Conservation (phyloP, 2,329 filamentous ascomycete species). For the Fusarium sp. region DNA sequence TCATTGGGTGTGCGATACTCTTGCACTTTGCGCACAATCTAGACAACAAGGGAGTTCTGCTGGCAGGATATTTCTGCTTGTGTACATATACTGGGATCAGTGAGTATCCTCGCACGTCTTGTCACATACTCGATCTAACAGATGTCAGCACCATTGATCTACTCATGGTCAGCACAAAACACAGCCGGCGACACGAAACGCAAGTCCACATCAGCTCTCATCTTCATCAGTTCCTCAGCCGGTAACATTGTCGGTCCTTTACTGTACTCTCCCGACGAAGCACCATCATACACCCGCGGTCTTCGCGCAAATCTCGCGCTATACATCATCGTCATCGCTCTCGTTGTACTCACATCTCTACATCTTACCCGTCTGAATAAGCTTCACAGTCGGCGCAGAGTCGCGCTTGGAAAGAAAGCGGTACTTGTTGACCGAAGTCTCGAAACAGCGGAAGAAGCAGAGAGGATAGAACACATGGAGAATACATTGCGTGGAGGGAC, state of each 20-base stretch:
- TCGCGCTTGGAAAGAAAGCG: slow-evolving; percentile 70
- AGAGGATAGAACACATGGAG: slow-evolving; percentile 53
- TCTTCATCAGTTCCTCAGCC: slow-evolving; percentile 74
- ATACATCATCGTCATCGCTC: slow-evolving; percentile 69
- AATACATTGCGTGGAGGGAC: slow-evolving; percentile 35
- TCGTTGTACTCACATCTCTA: slow-evolving; percentile 59
- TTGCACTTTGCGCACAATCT: slow-evolving; percentile 62
- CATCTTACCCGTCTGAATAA: slow-evolving; percentile 68
- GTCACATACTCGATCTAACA: slow-evolving; percentile 31
- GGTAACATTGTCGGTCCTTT: slow-evolving; percentile 77
- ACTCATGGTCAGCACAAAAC: slow-evolving; percentile 72
- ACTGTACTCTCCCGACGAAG: slow-evolving; percentile 69
- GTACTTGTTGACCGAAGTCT: slow-evolving; percentile 71
- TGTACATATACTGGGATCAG: slow-evolving; percentile 66
- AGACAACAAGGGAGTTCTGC: slow-evolving; percentile 62
- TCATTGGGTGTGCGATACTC: slow-evolving; percentile 68
- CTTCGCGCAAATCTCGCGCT: slow-evolving; percentile 71
- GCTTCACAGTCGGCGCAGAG: slow-evolving; percentile 66
- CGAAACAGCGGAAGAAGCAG: slow-evolving; percentile 60
- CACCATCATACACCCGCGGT: slow-evolving; percentile 61
- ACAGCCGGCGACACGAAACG: slow-evolving; percentile 78
- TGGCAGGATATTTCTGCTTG: slow-evolving; percentile 70
- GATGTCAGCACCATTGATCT: slow-evolving; percentile 65
- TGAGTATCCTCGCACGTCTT: slow-evolving; percentile 44
- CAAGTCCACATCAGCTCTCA: slow-evolving; percentile 73